Conservation (phyloP, 495 filamentous ascomycete genomes). For the Penicillium riverlandense region DNA sequence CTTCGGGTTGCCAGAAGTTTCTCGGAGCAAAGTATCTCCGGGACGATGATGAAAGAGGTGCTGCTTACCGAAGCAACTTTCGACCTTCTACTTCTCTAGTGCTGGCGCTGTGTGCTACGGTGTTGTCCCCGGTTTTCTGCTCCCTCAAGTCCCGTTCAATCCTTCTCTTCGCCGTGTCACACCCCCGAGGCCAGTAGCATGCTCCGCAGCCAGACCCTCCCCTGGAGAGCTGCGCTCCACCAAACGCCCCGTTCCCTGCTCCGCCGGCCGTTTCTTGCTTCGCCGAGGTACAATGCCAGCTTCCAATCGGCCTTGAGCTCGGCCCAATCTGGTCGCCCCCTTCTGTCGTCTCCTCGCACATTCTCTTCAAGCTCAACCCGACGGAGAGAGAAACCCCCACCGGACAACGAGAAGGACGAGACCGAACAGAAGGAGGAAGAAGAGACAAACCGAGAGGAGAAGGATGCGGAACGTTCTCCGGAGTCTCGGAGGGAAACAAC, state of each 20-base stretch:
- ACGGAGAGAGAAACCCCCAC: slow-evolving; percentile 37
- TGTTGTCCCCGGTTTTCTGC: slow-evolving; percentile 2
- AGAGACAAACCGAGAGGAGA: slow-evolving; percentile 22
- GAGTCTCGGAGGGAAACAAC: slow-evolving; percentile 28
- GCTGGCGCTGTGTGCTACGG: slow-evolving; percentile 11
- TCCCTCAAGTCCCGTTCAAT: neutral
- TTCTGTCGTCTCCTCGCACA: slow-evolving; percentile 26
- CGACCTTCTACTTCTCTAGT: slow-evolving; percentile 10
- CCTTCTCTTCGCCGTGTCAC: slow-evolving; percentile 1
- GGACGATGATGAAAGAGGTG: slow-evolving; percentile 24
- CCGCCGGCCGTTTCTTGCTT: slow-evolving; percentile 23
- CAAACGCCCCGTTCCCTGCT: slow-evolving; percentile 34
- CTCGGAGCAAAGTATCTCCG: slow-evolving; percentile 20
- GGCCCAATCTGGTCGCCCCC: slow-evolving; percentile 18
- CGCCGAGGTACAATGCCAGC: slow-evolving; percentile 33
- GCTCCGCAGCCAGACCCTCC: slow-evolving; percentile 47
- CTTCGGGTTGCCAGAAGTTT: slow-evolving; percentile 29
- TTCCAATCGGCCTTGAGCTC: slow-evolving; percentile 24
- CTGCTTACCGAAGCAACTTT: slow-evolving; percentile 30
- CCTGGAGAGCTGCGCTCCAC: slow-evolving; percentile 50
- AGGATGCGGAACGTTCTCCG: slow-evolving; percentile 21
- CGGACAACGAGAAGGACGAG: slow-evolving; percentile 32
- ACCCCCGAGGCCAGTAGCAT: slow-evolving; percentile 31
- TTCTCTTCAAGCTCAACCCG: slow-evolving; percentile 36
- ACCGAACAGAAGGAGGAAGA: slow-evolving; percentile 24